Evolutionary conservation across 2,329 filamentous ascomycete genomes (phyloP), one percentile per base, ranked within the genome.

Genomic region (Scolecobasidium constrictum): DNA sequence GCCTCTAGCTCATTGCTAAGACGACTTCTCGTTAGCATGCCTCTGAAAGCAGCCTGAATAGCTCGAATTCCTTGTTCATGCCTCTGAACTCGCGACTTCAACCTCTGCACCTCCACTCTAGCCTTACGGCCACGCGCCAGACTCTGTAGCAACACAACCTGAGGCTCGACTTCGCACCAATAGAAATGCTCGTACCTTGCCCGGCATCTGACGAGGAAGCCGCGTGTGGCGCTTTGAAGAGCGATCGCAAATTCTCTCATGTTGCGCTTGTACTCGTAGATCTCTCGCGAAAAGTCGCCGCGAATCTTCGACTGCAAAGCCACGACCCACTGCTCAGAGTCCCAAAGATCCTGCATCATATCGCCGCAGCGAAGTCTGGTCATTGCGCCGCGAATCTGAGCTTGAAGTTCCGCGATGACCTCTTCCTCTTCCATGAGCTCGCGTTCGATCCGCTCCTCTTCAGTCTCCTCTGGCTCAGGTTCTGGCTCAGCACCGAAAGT

Each of bases 401-500:
- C 78, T 58, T 98, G 93, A 20, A 98, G 70, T 46, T 96, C 90
- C 15, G 78, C 53, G 35, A 96, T 78, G 3, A 70, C 65, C 0
- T 61, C 64, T 58, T 92, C 83, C 46, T 86, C 81, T 53, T 94
- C 87, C 12, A 69, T 73, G 3, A 98, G 64, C 57, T 94, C 86
- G 43, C 87, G 74, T 38, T 88, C 77, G 43, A 92, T 81, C 35
- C 87, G 73, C 53, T 96, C 87, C 54, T 96, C 85, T 52, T 96
- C 90, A 0, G 85, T 87, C 56, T 96, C 92, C 50, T 80, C 75
- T 0, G 73, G 73, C 56, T 83, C 78, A 0, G 82, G 82, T 53
- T 87, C 81, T 0, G 83, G 83, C 54, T 93, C 86, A 4, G 90
- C 82, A 28, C 86, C 87, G 68, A 98, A 95, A 56, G 92, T 90